Evolutionary conservation across 2,329 filamentous ascomycete genomes (phyloP), one percentile per base, ranked within the genome.

Genomic region (Alternaria ventricosa): DNA sequence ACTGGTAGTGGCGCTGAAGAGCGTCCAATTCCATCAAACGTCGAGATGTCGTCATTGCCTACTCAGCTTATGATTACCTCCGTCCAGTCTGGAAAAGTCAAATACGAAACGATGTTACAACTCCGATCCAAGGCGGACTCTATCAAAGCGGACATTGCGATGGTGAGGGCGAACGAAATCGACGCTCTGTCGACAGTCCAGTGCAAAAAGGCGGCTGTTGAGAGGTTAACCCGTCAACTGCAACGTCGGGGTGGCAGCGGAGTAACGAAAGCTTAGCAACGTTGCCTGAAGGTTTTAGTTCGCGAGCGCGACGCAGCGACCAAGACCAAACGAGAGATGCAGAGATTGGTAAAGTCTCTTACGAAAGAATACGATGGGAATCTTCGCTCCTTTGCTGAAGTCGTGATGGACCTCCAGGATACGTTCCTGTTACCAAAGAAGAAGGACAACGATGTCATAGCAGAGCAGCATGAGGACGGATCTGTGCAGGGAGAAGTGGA

Each of bases 1-100:
- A 41, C 36, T 1, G 9, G 36, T 41, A 5, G 1, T 18, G 36
- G n/a, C 36, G 36, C 36, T 11, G 36, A 1, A 41, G 36, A 1
- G 0, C 36, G 3, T 1, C 2, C 36, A 41, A 11, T 11, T 1
- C 0, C 3, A 18, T 41, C 36, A 1, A 41, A 41, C 2, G 2
- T 41, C 9, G 36, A 41, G 1, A 18, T 18, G 15, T 18, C 36
- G 36, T 41, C 36, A 41, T 41, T 41, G 36, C 36, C 15, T 41
- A 18, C 8, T 2, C 36, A 41, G 36, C 36, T 41, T 41, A 1
- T 41, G 36, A 41, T 41, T 4, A 41, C 36, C 36, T 41, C 36
- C 36, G 36, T 41, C 36, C 36, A 18, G 36, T 41, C 36, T 3
- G 36, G 9, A 41, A 41, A 1, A 41, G 1, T 1, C 36, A 18